phyloP scores from a whole-genome alignment of 2,329 filamentous ascomycete species.

The Hymenoscyphus linearis region DNA sequence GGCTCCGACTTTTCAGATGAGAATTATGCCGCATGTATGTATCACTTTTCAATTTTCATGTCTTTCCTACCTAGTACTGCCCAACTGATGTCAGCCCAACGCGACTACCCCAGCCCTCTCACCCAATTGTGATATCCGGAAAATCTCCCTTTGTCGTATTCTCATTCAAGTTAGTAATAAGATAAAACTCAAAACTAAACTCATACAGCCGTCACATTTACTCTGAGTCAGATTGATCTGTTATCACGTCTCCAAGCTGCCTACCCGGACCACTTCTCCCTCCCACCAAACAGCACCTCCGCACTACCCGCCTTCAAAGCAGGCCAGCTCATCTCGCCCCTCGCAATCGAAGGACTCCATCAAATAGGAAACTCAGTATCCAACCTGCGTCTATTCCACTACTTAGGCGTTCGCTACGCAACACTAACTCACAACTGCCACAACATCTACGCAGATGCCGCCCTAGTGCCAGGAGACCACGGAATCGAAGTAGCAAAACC shows the following conservation, averaged over 20 bases:
- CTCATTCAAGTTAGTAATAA: neutral
- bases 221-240: constrained; percentile 71
- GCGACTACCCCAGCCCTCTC: too few species aligned
- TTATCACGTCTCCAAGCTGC: constrained; percentile 56
- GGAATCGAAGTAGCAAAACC: constrained; percentile 40
- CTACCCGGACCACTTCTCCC: constrained; percentile 68
- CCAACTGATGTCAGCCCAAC: neutral
- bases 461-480: constrained; percentile 48
- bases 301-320: constrained; percentile 57
- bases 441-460: constrained; percentile 83
- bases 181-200: constrained; percentile 7
- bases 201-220: constrained; percentile 53
- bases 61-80: neutral
- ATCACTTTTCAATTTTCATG: neutral
- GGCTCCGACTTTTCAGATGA: constrained; percentile 68
- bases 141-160: neutral
- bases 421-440: constrained; percentile 93
- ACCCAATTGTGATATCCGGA: neutral
- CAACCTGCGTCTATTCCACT: constrained; percentile 69
- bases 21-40: constrained; percentile 62
- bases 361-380: constrained; percentile 83
- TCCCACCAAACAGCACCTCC: constrained; percentile 50
- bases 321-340: constrained; percentile 66
- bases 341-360: constrained; percentile 83
- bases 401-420: constrained; percentile 77